These are phyloP conservation scores for Trametes meyenii DNA, from an alignment of 768 basidiomycete species.

Conservation along the genomic window DNA sequence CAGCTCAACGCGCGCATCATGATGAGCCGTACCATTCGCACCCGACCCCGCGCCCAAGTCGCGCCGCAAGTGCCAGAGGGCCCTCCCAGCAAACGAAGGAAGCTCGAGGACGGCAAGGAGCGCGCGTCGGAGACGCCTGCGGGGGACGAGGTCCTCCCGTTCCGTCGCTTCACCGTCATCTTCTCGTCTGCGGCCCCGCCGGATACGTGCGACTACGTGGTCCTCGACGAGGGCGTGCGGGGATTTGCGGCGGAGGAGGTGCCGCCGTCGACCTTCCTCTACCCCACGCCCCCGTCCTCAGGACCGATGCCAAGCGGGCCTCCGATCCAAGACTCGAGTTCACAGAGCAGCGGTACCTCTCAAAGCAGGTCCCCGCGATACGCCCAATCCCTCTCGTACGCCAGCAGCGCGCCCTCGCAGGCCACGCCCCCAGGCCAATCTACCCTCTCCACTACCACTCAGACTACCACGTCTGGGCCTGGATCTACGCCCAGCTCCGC, in stretches of 20 bases:
- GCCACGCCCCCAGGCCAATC: neutral
- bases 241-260: constrained; percentile 17
- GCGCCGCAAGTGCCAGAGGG: constrained; percentile 22
- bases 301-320: neutral
- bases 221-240: constrained; percentile 62
- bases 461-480: neutral
- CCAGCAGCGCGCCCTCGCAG: neutral
- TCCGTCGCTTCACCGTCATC: constrained; percentile 75
- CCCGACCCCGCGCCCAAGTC: constrained; percentile 52
- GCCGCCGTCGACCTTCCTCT: constrained; percentile 12
- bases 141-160: constrained; percentile 45
- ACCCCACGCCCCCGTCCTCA: neutral
- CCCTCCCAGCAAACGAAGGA: constrained; percentile 34
- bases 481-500: neutral
- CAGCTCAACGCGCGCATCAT: constrained; percentile 86
- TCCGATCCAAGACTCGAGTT: neutral
- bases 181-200: constrained; percentile 69
- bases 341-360: neutral
- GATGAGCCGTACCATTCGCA: constrained; percentile 74
- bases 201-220: constrained; percentile 72
- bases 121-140: neutral
- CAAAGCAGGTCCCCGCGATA: neutral
- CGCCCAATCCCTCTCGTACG: constrained; percentile 4
- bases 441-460: neutral
- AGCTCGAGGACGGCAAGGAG: constrained; percentile 23